phyloP scores from a whole-genome alignment of 1,284 basidiomycete genomes.

The Agroathelia rolfsii region DNA sequence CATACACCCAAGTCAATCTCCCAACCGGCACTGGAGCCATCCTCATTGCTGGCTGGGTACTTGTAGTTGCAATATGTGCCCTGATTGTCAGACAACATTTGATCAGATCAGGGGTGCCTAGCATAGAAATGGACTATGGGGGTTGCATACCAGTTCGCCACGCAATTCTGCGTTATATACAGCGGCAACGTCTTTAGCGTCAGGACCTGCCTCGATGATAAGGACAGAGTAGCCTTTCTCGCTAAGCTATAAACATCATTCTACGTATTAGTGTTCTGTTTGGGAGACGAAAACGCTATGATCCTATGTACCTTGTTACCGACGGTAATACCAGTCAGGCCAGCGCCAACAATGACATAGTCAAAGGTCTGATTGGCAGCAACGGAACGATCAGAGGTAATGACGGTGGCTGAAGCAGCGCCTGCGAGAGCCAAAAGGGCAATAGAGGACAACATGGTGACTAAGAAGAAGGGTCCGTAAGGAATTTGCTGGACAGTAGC shows the following conservation, averaged over 20 bases:
- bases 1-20: constrained; percentile 15
- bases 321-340: constrained; percentile 5
- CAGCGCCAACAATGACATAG: constrained; percentile 11
- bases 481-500: too few species aligned
- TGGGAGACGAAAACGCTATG: neutral
- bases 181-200: constrained; percentile 1
- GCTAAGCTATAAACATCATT: too few species aligned
- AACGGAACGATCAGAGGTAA: constrained; percentile 9
- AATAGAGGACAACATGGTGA: too few species aligned
- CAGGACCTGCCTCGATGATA: constrained; percentile 5
- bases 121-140: too few species aligned
- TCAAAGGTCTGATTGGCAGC: constrained; percentile 13
- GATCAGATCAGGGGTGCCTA: too few species aligned
- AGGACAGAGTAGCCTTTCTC: constrained; percentile 3
- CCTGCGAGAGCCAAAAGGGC: too few species aligned
- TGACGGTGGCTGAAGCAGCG: too few species aligned
- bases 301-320: constrained; percentile 2
- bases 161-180: constrained; percentile 2
- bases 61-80: constrained; percentile 5
- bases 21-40: neutral
- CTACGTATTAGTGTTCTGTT: neutral
- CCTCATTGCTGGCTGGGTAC: constrained; percentile 1
- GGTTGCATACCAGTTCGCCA: constrained; percentile 1
- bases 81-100: too few species aligned
- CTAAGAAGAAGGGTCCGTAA: too few species aligned